Evolutionary conservation across 345 rosid species (phyloP).

Genomic region (Brassica napus): Da-Ae NC_063443.1:17700001-17700500

Average conservation of each 20-base stretch:
- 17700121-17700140: constrained; percentile 13
- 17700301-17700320: not conserved
- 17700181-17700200: constrained; percentile 21
- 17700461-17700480: no score
- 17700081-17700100: not conserved
- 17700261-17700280: constrained; percentile 17
- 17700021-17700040: constrained; percentile 31
- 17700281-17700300: not conserved
- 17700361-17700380: not conserved
- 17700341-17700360: constrained; percentile 15
- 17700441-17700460: not conserved
- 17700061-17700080: not conserved
- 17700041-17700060: constrained; percentile 37
- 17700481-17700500: not conserved
- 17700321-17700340: not conserved
- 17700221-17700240: constrained; percentile 21
- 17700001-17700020: constrained; percentile 25
- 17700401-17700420: not conserved
- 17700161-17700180: constrained; percentile 33
- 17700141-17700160: constrained; percentile 36
- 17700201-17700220: constrained; percentile 9
- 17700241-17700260: constrained; percentile 21
- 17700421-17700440: not conserved
- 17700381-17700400: constrained; percentile 26
- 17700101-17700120: constrained; percentile 2